Base-by-base conservation (phyloP, 495 filamentous ascomycete genomes). In the Aspergillus carlsbadensis region DNA sequence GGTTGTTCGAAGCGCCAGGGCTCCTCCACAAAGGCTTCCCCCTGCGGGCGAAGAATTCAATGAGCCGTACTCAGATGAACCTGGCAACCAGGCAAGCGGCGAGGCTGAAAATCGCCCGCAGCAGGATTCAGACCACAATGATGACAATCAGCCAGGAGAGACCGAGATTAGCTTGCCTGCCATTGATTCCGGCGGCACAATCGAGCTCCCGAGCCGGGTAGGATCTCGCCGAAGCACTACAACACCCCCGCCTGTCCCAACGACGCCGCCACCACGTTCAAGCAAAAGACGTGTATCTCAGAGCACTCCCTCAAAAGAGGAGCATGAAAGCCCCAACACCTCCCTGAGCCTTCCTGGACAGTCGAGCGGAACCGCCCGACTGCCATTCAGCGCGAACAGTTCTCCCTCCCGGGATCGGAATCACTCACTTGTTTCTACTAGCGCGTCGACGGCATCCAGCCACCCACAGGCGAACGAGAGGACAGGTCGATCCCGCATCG, bases 1-100 rank as follows among this genome's bases (percentile, higher is more conserved):
- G 67, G 94, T 98, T 14, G 94, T 98, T 11, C 79, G 94, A 65
- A 96, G 91, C 64, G 80, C 89, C 37, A 81, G 91, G 60, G 79
- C 81, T 17, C 83, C 83, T 31, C 79, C 78, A 4, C 70, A 71
- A 17, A 70, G 70, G 17, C 64, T 75, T n/a, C 64, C 76, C 44
- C 62, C 67, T 7, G 62, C 69, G 6, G 69, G 53, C 8, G 66
- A 66, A 17, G 63, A 63, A 17, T 87, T 83, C 76, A 78, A 62
- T 70, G 84, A 58, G 67, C 81, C 61, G 70, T 90, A 87, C 72
- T 68, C 74, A 8, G 83, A 84, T 48, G 82, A 83, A 10, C 82
- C 82, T 18, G 78, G 78, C 10, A 80, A 69, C 52, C 57, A 59
- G 10, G 58, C 41, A 4, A 54, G 58, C n/a, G 56, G 51, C n/a